phyloP scores from a whole-genome alignment of 495 filamentous ascomycete species.

The Geopyxis carbonaria region DNA sequence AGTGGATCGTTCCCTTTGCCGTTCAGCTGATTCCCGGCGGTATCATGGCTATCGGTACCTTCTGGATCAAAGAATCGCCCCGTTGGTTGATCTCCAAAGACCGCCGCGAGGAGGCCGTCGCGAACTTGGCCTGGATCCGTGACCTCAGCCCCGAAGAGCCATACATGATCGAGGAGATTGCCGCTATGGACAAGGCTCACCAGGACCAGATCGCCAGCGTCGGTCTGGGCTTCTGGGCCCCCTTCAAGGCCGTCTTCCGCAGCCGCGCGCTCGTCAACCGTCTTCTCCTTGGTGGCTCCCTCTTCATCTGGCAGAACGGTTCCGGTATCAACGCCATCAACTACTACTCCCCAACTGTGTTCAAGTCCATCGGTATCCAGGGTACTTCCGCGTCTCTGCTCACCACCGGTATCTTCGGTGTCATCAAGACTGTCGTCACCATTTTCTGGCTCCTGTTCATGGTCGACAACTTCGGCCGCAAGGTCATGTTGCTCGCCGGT shows the following conservation, averaged over 20 bases:
- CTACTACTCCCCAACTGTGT: constrained; percentile 46
- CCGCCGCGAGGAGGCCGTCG: constrained; percentile 36
- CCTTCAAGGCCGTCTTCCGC: constrained; percentile 47
- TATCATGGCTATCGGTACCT: constrained; percentile 31
- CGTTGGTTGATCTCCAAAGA: constrained; percentile 46
- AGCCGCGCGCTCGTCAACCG: constrained; percentile 35
- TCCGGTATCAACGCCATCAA: constrained; percentile 53
- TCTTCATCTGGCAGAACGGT: constrained; percentile 45
- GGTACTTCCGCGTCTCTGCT: constrained; percentile 34
- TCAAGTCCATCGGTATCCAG: constrained; percentile 39
- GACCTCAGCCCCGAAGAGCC: constrained; percentile 40
- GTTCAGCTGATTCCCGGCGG: constrained; percentile 41
- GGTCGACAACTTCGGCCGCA: constrained; percentile 37
- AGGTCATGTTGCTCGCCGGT: constrained; percentile 38
- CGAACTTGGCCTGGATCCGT: constrained; percentile 47
- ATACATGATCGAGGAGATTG: constrained; percentile 51
- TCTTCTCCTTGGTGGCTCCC: constrained; percentile 40
- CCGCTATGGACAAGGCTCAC: constrained; percentile 40
- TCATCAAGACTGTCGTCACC: constrained; percentile 43
- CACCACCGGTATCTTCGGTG: constrained; percentile 36
- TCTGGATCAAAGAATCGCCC: constrained; percentile 43
- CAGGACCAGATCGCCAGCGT: constrained; percentile 39
- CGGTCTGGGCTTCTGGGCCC: constrained; percentile 50
- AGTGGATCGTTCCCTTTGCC: constrained; percentile 42
- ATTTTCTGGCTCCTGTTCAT: constrained; percentile 40